Base-by-base conservation (phyloP, 73 alveolate species). In the Paramecium octaurelia region DNA sequence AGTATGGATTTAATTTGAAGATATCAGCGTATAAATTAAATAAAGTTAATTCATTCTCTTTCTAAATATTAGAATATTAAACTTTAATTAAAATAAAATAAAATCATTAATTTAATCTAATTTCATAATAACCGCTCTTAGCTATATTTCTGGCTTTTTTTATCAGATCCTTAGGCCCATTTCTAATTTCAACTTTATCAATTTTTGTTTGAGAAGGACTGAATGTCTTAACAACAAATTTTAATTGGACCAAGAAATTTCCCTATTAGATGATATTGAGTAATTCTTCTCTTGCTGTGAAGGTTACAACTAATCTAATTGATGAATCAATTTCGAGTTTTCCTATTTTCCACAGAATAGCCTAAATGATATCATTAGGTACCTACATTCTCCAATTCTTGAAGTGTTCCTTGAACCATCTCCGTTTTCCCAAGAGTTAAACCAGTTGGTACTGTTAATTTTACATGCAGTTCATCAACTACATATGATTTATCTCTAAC, bases 271-370 rank as follows among this genome's bases (percentile, higher is more conserved):
- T 44, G n/a, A 40, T 73, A 24, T 27, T 24, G 34, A 59, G 31
- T 35, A 44, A 46, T 31, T 89, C 40, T 23, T 89, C 92, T 16
- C 12, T 23, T 12, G 75, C 43, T 23, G 43, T 18, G 18, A 70
- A 89, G 16, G 50, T 70, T n/a, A 68, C 92, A 46, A 38, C 58
- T 34, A 89, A 89, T 14, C 68, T 89, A 5, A 71, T 31, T 3
- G 90, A 71, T 43, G 76, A 57, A 71, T 89, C 94, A 18, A 70
- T 89, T 48, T 77, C 92, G 1, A 89, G 57, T 21, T 54, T 70
- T 29, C 94, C 94, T 14, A 89, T 83, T 73, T 92, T 89, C 94
- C 94, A 89, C 11, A 71, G 29, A 9, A 89, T 40, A 44, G 94
- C 86, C 94, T 89, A 42, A 71, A 64, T 16, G 14, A 71, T 31